Evolutionary conservation across 2,329 filamentous ascomycete species (phyloP), one percentile per base, ranked within the genome.

Genomic region (Beauveria sp.): DNA sequence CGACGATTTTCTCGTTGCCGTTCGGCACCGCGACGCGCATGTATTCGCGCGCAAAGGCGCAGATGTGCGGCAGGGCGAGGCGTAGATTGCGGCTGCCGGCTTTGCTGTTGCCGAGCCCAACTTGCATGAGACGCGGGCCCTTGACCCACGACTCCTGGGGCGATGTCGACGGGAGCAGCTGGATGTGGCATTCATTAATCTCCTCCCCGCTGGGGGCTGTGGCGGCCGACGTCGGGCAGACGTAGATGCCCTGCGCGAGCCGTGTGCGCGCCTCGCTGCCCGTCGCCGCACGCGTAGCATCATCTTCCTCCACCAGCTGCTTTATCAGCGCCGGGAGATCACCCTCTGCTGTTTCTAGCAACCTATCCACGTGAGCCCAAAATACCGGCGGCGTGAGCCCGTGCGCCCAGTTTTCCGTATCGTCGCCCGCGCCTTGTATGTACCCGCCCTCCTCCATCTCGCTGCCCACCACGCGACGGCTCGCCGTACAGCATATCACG

Each of bases 341-440:
- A 10, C 84, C 81, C 69, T 97, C 93, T 0, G 82, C 69, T 0
- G 87, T 82, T 0, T 73, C 73, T 22, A 96, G 76, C 12, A 98
- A 77, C 6, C 70, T 45, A 0, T 83, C 77, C 48, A 77, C 78
- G 67, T 96, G 79, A 2, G 74, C 74, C 95, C 95, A 99, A 75
- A 96, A 99, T 0, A 93, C 65, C 0, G 77, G 72, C 0, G 93
- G 85, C 0, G 90, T 95, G 18, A 98, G 81, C 0, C 91, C 91
- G 59, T 83, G 77, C 1, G 92, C 88, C 95, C 95, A 99, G 67
- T 90, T 91, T 78, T 99, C 95, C 14, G 89, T 91, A 72, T 99
- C 95, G 73, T 99, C 95, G 2, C 89, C 95, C 0, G 93, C 93
- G 56, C 95, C 95, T 75, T 98, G 95, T 63, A 99, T 88, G 70